Evolutionary conservation across 768 basidiomycete species (phyloP), one percentile per base, ranked within the genome.

Genomic region (Punctularia strigosozonata): DNA sequence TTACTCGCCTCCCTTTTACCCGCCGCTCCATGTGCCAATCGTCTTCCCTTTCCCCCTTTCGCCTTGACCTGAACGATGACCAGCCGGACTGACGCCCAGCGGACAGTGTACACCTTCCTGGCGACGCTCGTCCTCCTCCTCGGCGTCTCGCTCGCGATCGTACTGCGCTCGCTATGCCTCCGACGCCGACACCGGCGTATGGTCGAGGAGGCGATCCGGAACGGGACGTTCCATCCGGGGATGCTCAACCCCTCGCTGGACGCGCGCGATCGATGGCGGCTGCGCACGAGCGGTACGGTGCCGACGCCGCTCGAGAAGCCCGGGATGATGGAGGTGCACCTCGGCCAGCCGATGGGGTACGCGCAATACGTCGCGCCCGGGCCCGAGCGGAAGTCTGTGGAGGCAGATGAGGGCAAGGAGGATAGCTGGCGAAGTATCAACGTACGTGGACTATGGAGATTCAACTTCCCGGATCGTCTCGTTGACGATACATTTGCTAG

Each of bases 121-220:
- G 79, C 80, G 3, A 81, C 80, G 2, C 69, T 82, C 37, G 68
- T 81, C 43, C 70, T 81, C 17, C 69, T 83, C 15, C 67, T 82
- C 18, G 63, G 65, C 28, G 72, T 83, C n/a, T 79, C 77, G 6
- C 70, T 70, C 2, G 76, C 76, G 10, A 79, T 82, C 50, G 69
- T 82, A 43, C 46, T 71, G 33, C 75, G 80, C 25, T 80, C 77
- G 17, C 65, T 80, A 42, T 44, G 80, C 28, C 63, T 81, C n/a
- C 68, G 80, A 3, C 58, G 77, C 12, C 68, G 80, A 3, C 74
- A 77, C 41, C 67, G 72, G 14, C 65, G 64, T 5, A 52, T 75
- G 49, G 60, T 80, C 23, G 75, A 72, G 38, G 75, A 80, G 43
- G 77, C 76, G 14, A 79, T 80, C 45, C 62, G 68, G 18, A 73